These are phyloP conservation scores for Entomophthora muscae DNA, from an alignment of 371 early-diverging fungal species.

Conservation along the genomic window DNA sequence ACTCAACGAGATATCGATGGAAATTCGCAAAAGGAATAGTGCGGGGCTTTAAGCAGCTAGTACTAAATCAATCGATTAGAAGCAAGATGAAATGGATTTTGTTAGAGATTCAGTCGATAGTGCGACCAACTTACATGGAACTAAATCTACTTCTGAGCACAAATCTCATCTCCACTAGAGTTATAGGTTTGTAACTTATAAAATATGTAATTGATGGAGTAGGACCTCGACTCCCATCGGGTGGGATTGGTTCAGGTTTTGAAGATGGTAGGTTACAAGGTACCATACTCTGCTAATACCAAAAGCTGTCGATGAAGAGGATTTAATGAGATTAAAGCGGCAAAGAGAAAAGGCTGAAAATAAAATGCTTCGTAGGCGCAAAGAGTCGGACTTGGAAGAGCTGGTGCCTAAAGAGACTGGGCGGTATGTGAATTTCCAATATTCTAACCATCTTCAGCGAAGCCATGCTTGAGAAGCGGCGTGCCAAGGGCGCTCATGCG, in stretches of 20 bases:
- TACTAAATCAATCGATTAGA: slow-evolving; percentile 8
- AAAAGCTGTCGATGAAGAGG: slow-evolving; percentile 36
- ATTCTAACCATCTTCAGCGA: slow-evolving; percentile 18
- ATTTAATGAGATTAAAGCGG: slow-evolving; percentile 21
- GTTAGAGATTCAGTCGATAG: slow-evolving; percentile 41
- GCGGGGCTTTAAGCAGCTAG: not conserved
- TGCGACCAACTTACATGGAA: slow-evolving; percentile 21
- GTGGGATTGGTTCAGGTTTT: not conserved
- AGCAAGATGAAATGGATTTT: slow-evolving; percentile 32
- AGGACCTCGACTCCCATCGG: slow-evolving; percentile 14
- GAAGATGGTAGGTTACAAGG: not conserved
- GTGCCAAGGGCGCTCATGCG: slow-evolving; percentile 39
- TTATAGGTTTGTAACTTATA: no score
- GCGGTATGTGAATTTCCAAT: slow-evolving; percentile 13
- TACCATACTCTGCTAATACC: not conserved
- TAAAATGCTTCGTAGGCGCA: slow-evolving; percentile 23
- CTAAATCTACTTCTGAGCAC: not conserved
- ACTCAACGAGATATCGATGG: slow-evolving; percentile 59
- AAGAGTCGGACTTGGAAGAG: slow-evolving; percentile 54
- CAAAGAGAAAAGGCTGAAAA: slow-evolving; percentile 26
- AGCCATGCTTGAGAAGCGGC: slow-evolving; percentile 42
- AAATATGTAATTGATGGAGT: no score
- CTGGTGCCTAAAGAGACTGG: slow-evolving; percentile 68
- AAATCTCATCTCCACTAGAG: no score
- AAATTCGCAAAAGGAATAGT: slow-evolving; percentile 40